Evolutionary conservation across 2,329 filamentous ascomycete species (phyloP).

Genomic region (Diplodia intermedia): DNA sequence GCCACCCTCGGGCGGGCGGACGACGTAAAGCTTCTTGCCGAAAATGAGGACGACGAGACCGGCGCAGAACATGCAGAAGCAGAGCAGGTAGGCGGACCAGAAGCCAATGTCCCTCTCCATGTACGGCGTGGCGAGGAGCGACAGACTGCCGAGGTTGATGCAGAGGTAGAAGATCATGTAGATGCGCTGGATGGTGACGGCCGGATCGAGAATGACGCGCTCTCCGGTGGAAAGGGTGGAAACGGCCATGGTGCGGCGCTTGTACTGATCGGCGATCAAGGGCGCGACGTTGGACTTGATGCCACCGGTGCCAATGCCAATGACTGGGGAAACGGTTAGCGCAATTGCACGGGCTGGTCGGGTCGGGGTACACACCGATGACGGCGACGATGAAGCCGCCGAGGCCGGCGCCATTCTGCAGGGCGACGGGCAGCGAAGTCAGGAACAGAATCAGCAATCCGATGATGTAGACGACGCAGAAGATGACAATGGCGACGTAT

Average conservation of each 20-base stretch:
- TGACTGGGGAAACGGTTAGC: conserved; percentile 45
- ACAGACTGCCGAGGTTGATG: conserved; percentile 76
- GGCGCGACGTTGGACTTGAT: conserved; percentile 74
- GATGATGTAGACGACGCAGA: conserved; percentile 64
- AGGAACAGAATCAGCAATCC: conserved; percentile 69
- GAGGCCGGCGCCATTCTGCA: conserved; percentile 50
- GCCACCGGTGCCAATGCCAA: conserved; percentile 72
- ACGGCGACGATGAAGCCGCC: conserved; percentile 31
- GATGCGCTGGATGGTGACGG: conserved; percentile 57
- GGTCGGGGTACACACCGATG: background rate
- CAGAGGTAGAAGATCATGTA: conserved; percentile 72
- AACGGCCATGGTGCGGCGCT: conserved; percentile 51
- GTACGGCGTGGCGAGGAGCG: conserved; percentile 71
- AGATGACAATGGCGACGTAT: conserved; percentile 69
- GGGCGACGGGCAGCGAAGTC: conserved; percentile 65
- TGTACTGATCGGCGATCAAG: conserved; percentile 49
- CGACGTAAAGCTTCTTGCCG: conserved; percentile 48
- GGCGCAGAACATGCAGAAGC: conserved; percentile 69
- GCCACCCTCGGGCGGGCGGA: conserved; percentile 49
- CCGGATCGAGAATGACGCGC: conserved; percentile 55
- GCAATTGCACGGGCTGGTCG: too few species aligned
- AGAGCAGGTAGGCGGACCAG: conserved; percentile 71
- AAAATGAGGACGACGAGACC: conserved; percentile 62
- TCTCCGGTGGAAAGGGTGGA: conserved; percentile 51
- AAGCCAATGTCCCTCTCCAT: conserved; percentile 75